Evolutionary conservation across 2,329 filamentous ascomycete genomes (phyloP), one percentile per base, ranked within the genome.

Genomic region (Fusarium tupiense): DNA sequence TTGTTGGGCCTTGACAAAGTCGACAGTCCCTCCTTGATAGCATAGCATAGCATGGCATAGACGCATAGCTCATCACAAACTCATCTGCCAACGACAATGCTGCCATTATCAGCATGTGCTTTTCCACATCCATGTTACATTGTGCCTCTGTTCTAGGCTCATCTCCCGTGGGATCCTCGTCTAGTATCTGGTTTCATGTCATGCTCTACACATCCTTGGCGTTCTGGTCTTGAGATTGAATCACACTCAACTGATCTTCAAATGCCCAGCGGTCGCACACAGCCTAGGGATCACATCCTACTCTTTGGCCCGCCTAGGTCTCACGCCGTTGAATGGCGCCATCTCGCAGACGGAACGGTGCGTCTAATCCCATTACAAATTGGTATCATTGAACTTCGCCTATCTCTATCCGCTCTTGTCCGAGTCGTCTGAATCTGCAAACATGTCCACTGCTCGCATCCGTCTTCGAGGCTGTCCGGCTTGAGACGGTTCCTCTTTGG

Each of bases 401-500:
- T 59, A 40, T 61, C 41, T 58, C 69, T 67, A 78, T 37, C 53
- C 41, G 24, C 54, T 63, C 61, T 71, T 74, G 24, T 79, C 76
- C 19, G 79, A 81, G 20, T 82, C 88, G 75, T 93, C 93, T 9
- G 92, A 93, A 81, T 93, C 92, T 17, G 92, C 93, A 88, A 96
- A 97, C 93, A 96, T 95, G 80, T 96, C 94, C 75, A 93, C 93
- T 9, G 94, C 93, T 75, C 91, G 91, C 82, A 94, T 92, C 71
- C 92, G 88, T 79, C 89, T 92, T 76, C 89, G 86, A 73, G 85
- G 79, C 65, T 81, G 82, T 63, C 71, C 66, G 44, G 72, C 73
- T 44, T 64, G 60, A 33, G 70, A 59, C 58, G 41, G 24, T 44
- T 70, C 70, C 40, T 76, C 69, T 64, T 61, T 44, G 29, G 8